Evolutionary conservation across 495 filamentous ascomycete genomes (phyloP).

Genomic region (Hyaloscypha hepaticicola): DNA sequence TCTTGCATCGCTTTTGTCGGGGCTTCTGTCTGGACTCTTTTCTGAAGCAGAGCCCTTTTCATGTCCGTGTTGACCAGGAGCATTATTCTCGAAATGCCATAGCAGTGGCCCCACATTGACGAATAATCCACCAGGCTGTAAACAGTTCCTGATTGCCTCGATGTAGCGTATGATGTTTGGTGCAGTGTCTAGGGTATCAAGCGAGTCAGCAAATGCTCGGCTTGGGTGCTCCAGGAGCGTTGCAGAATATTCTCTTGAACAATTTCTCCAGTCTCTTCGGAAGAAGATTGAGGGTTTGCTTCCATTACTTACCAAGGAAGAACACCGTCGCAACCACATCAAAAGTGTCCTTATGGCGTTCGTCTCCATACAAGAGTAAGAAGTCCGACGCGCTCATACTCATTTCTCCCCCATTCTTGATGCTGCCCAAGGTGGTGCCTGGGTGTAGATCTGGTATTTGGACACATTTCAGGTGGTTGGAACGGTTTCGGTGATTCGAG

Average conservation of each 20-base stretch:
- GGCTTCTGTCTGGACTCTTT: neutral
- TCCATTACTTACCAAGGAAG: conserved; percentile 46
- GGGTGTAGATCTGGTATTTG: conserved; percentile 78
- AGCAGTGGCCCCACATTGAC: conserved; percentile 88
- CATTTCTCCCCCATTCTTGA: conserved; percentile 57
- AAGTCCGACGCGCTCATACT: conserved; percentile 87
- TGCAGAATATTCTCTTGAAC: too few relatives aligned
- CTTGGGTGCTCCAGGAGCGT: too few relatives aligned
- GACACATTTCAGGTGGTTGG: conserved; percentile 69
- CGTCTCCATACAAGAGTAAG: conserved; percentile 65
- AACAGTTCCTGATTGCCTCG: conserved; percentile 72
- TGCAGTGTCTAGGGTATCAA: conserved; percentile 74
- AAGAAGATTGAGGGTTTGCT: neutral
- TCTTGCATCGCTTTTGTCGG: neutral
- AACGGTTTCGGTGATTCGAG: conserved; percentile 70
- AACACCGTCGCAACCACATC: conserved; percentile 88
- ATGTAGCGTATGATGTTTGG: conserved; percentile 89
- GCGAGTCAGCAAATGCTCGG: neutral
- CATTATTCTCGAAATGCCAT: conserved; percentile 77
- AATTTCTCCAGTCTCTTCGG: too few relatives aligned
- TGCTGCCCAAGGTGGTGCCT: conserved; percentile 34
- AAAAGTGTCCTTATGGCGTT: conserved; percentile 58
- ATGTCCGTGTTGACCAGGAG: conserved; percentile 41
- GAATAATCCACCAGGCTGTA: conserved; percentile 77
- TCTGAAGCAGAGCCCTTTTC: conserved; percentile 16